Evolutionary conservation across 441 rosid genomes (phyloP).

Genomic region (Flueggea neowawraea): DNA sequence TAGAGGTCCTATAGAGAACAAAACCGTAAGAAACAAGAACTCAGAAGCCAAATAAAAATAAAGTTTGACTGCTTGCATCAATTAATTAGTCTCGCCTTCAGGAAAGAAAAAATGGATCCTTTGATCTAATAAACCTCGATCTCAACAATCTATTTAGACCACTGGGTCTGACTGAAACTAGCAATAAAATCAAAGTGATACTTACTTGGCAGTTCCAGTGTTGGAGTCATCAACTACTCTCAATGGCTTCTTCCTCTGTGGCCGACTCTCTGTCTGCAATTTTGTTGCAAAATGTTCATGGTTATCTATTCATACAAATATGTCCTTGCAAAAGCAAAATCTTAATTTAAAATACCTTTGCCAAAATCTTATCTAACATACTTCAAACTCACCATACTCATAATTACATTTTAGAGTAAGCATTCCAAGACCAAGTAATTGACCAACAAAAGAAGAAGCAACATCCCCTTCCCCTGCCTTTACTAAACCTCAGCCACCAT

Average conservation of each 20-base stretch:
- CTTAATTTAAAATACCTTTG: constrained; percentile 34
- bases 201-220: not conserved
- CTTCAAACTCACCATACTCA: too few species aligned
- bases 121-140: too few species aligned
- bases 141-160: too few species aligned
- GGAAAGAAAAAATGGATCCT: too few species aligned
- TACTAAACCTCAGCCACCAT: constrained; percentile 45
- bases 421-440: too few species aligned
- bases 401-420: constrained; percentile 49
- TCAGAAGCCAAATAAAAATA: too few species aligned
- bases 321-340: not conserved
- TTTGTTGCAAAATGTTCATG: not conserved
- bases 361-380: too few species aligned
- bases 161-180: not conserved
- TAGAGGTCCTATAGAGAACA: too few species aligned
- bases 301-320: not conserved
- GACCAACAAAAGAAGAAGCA: too few species aligned
- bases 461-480: constrained; percentile 71
- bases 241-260: not conserved
- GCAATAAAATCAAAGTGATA: not conserved
- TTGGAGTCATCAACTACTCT: not conserved
- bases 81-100: too few species aligned
- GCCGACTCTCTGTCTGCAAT: not conserved
- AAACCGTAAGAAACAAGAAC: too few species aligned
- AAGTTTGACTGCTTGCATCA: too few species aligned